Percentiles rank a stretch among this genome's conserved stretches.
Evolutionary conservation across 306 rosid genomes (phyloP).

Genomic region (Quercus agrifolia): DNA sequence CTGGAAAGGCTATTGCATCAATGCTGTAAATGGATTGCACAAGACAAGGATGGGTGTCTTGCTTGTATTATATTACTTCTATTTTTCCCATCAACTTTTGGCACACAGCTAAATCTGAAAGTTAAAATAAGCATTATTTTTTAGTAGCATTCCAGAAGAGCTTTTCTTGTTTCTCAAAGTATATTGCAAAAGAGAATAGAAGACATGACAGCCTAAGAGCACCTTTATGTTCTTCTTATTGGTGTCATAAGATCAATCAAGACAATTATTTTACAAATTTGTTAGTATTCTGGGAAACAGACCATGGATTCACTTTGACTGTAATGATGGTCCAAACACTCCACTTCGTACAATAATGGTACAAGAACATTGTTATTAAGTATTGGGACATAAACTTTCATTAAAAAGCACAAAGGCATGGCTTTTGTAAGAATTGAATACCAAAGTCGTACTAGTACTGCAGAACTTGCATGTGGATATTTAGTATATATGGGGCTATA

Average conservation of each 20-base stretch:
- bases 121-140: not conserved
- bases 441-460: not conserved
- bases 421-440: slow-evolving; percentile 1
- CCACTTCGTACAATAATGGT: not conserved
- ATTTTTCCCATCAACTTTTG: not conserved
- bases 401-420: not conserved
- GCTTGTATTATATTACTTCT: not conserved
- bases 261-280: not conserved
- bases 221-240: not conserved
- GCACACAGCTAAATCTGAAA: no score
- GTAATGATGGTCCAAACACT: not conserved
- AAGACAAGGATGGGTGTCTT: not conserved
- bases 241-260: not conserved
- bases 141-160: not conserved
- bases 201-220: not conserved
- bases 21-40: no score
- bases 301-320: not conserved
- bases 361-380: not conserved
- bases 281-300: not conserved
- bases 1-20: not conserved
- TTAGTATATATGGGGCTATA: not conserved
- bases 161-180: not conserved
- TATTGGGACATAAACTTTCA: not conserved
- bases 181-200: not conserved
- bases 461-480: not conserved